Conservation (phyloP, 1,139 yeast genomes). For the Arxiozyma slooffiae region DNA sequence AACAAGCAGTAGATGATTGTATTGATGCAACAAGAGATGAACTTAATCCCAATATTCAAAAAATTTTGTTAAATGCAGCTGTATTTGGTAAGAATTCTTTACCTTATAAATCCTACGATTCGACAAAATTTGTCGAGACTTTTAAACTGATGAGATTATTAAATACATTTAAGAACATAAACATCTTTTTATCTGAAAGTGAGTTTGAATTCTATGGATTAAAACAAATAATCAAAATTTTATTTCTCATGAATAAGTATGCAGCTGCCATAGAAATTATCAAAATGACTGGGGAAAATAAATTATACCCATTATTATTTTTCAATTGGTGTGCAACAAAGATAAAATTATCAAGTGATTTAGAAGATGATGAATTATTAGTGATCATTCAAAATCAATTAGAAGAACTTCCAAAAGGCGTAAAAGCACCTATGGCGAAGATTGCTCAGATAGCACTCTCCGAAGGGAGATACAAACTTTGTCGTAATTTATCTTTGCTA, state of each 20-base stretch:
- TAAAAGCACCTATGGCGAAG: conserved; percentile 45
- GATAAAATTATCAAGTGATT: conserved; percentile 44
- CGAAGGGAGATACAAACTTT: conserved; percentile 68
- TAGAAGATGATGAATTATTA: conserved; percentile 52
- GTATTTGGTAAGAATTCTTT: conserved; percentile 71
- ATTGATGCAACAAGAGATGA: conserved; percentile 70
- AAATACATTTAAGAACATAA: conserved; percentile 43
- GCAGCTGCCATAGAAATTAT: conserved; percentile 55
- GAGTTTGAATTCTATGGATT: conserved; percentile 45
- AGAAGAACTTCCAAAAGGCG: conserved; percentile 14
- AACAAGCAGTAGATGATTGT: conserved; percentile 60
- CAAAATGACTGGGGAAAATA: conserved; percentile 33
- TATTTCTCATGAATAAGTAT: conserved; percentile 54
- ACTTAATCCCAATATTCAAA: conserved; percentile 70
- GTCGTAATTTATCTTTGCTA: conserved; percentile 53
- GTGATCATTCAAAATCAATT: conserved; percentile 39
- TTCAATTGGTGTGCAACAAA: conserved; percentile 77
- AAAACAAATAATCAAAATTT: conserved; percentile 45
- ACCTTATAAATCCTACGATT: conserved; percentile 20
- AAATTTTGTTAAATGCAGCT: conserved; percentile 68
- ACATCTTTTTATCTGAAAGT: conserved; percentile 52
- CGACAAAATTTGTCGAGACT: conserved; percentile 41
- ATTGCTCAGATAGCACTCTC: conserved; percentile 66
- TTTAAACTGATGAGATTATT: conserved; percentile 56
- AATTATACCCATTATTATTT: conserved; percentile 36